Conservation (phyloP, 2,329 filamentous ascomycete genomes). For the Pochonia chlamydosporia region DNA sequence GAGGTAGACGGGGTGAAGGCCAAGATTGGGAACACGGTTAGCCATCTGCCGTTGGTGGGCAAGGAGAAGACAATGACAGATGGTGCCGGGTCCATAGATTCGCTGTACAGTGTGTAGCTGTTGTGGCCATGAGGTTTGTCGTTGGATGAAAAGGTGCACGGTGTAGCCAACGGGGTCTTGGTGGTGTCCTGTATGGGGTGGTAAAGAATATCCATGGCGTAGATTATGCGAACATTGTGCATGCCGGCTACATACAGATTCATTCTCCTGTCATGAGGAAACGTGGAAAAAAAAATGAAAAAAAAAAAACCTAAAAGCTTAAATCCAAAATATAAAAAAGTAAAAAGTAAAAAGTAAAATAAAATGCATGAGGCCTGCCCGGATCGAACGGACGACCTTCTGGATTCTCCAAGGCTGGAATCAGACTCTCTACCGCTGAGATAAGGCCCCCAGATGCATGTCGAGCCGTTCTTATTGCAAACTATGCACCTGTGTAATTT, state of each 20-base stretch:
- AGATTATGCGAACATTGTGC: too few species aligned
- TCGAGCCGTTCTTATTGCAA: not conserved
- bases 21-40: constrained; percentile 69
- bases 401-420: constrained; percentile 9
- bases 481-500: not conserved
- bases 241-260: too few species aligned
- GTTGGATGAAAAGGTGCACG: too few species aligned
- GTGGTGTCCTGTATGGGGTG: too few species aligned
- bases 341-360: not conserved
- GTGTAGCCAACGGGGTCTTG: too few species aligned
- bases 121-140: too few species aligned
- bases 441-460: constrained; percentile 6
- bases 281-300: too few species aligned
- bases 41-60: constrained; percentile 34
- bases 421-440: constrained; percentile 11
- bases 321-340: too few species aligned
- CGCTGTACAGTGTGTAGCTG: not conserved
- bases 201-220: too few species aligned
- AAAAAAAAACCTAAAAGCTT: too few species aligned
- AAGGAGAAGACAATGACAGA: not conserved
- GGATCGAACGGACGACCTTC: constrained; percentile 11
- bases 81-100: not conserved
- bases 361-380: constrained; percentile 7
- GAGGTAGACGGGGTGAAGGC: constrained; percentile 59
- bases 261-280: too few species aligned